phyloP scores from a whole-genome alignment of 345 rosid genomes.

The Camelina hispida region DNA sequence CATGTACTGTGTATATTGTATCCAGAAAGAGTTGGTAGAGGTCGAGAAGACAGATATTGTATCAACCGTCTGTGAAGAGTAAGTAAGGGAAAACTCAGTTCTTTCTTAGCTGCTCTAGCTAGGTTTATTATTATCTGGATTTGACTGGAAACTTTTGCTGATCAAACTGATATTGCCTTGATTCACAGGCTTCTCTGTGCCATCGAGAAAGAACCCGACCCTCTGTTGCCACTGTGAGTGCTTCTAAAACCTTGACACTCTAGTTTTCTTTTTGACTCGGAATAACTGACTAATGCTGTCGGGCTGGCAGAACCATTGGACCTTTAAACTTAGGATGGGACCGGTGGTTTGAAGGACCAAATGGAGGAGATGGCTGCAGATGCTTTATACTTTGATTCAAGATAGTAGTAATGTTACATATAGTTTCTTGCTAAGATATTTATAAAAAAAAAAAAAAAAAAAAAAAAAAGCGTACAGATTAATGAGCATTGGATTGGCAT shows the following conservation, averaged over 20 bases:
- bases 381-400: slow-evolving; percentile 62
- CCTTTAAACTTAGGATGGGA: slow-evolving; percentile 67
- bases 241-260: background rate
- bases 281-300: slow-evolving; percentile 10
- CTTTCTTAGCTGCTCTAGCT: background rate
- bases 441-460: background rate
- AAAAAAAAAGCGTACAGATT: slow-evolving; percentile 25
- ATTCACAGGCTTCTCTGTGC: slow-evolving; percentile 51
- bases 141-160: background rate
- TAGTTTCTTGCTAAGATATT: background rate
- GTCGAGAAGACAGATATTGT: slow-evolving; percentile 53
- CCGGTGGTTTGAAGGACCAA: slow-evolving; percentile 79
- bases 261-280: background rate
- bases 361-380: slow-evolving; percentile 63
- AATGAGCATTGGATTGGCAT: slow-evolving; percentile 28
- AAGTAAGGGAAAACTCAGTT: slow-evolving; percentile 49
- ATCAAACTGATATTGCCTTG: slow-evolving; percentile 18
- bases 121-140: background rate
- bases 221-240: slow-evolving; percentile 67
- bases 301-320: slow-evolving; percentile 62
- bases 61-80: slow-evolving; percentile 66
- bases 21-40: slow-evolving; percentile 68
- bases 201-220: slow-evolving; percentile 57
- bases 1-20: slow-evolving; percentile 19
- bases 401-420: slow-evolving; percentile 28